Conservation (phyloP, 1,139 yeast genomes). For the Taphrina deformans region DNA sequence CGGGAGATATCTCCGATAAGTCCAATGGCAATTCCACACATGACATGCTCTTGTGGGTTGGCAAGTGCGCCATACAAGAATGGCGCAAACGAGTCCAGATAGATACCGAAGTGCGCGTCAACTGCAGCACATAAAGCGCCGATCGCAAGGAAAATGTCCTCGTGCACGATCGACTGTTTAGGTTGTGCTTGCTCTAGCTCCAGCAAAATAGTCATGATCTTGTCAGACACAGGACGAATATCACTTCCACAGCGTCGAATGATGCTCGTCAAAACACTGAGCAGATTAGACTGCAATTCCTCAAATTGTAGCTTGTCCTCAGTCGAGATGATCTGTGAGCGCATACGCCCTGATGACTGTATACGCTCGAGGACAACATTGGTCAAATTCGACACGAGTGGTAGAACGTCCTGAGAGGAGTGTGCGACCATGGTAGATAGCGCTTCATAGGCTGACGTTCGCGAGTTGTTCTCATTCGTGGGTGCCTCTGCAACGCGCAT, state of each 20-base stretch:
- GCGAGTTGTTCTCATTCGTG: constrained; percentile 82
- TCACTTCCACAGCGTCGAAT: constrained; percentile 77
- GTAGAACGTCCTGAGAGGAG: constrained; percentile 70
- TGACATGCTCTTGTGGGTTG: constrained; percentile 72
- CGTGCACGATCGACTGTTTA: constrained; percentile 80
- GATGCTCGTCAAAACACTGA: constrained; percentile 82
- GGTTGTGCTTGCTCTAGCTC: constrained; percentile 61
- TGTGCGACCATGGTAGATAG: constrained; percentile 76
- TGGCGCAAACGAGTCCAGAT: constrained; percentile 80
- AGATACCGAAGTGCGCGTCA: constrained; percentile 67
- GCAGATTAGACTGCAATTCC: constrained; percentile 82
- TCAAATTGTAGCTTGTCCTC: constrained; percentile 79
- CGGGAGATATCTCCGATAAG: constrained; percentile 96
- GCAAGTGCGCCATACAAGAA: constrained; percentile 73
- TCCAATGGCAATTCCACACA: constrained; percentile 87
- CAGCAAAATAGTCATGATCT: constrained; percentile 78
- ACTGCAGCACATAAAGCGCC: constrained; percentile 79
- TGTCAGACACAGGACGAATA: constrained; percentile 71
- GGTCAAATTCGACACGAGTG: constrained; percentile 69
- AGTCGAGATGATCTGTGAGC: constrained; percentile 49
- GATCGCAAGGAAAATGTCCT: constrained; percentile 87
- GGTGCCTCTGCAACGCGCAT: constrained; percentile 57
- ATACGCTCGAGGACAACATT: constrained; percentile 70
- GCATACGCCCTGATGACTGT: constrained; percentile 62
- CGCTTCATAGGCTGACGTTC: constrained; percentile 96